Conservation (phyloP, 2,329 filamentous ascomycete species). For the Alternaria alternata region DNA sequence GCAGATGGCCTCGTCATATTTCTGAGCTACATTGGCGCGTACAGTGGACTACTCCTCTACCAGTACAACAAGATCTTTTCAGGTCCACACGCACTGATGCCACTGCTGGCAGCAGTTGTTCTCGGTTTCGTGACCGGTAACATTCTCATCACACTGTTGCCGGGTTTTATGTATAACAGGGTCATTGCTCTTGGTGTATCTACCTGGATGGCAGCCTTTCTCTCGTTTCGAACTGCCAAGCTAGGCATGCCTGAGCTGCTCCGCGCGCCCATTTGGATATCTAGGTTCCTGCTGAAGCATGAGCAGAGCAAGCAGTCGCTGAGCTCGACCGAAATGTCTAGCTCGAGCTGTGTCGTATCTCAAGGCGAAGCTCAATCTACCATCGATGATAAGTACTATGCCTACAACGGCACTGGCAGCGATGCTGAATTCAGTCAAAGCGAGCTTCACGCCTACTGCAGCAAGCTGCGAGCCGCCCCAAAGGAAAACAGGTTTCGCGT, state of each 20-base stretch:
- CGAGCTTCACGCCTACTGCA: conserved; percentile 58
- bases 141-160: conserved; percentile 52
- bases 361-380: conserved; percentile 31
- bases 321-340: conserved; percentile 27
- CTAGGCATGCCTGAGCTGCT: conserved; percentile 56
- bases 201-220: conserved; percentile 62
- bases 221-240: conserved; percentile 59
- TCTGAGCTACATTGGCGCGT: conserved; percentile 58
- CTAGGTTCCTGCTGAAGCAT: conserved; percentile 24
- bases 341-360: conserved; percentile 36
- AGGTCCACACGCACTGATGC: conserved; percentile 58
- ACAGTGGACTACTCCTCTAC: conserved; percentile 63
- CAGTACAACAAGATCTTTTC: conserved; percentile 61
- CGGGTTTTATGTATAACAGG: conserved; percentile 55
- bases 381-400: conserved; percentile 49
- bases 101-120: conserved; percentile 56
- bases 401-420: conserved; percentile 54
- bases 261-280: conserved; percentile 40
- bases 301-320: conserved; percentile 19
- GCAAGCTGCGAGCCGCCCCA: conserved; percentile 53
- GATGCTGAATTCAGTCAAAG: conserved; percentile 60
- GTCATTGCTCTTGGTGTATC: conserved; percentile 59
- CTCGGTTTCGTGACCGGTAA: conserved; percentile 59
- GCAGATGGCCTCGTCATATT: conserved; percentile 59
- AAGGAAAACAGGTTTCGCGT: conserved; percentile 55